Conservation (phyloP, 2,329 filamentous ascomycete genomes). For the Fragosphaeria purpurea region DNA sequence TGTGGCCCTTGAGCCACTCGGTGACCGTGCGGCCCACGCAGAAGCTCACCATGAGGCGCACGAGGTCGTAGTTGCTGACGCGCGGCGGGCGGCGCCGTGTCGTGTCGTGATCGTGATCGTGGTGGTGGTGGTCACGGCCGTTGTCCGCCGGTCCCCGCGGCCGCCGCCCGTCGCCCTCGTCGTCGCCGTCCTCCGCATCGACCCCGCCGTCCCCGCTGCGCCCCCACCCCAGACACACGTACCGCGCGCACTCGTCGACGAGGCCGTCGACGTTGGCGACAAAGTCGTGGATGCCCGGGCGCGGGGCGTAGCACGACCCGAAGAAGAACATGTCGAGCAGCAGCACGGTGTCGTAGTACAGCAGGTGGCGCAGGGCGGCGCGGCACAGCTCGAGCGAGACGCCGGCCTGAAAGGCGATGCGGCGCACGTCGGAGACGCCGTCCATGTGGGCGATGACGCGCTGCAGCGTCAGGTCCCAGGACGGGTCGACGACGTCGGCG, state of each 20-base stretch:
- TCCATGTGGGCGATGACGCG: conserved; percentile 80
- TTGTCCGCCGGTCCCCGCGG: not conserved
- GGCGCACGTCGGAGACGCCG: conserved; percentile 79
- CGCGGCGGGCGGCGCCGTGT: conserved; percentile 16
- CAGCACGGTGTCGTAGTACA: conserved; percentile 86
- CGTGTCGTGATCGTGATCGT: conserved; percentile 12
- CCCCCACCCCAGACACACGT: conserved; percentile 46
- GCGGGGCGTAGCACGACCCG: conserved; percentile 77
- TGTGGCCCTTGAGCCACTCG: conserved; percentile 74
- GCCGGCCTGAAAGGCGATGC: conserved; percentile 75
- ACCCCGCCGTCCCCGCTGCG: not conserved
- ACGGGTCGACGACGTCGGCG: conserved; percentile 51
- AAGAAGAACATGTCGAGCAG: conserved; percentile 96
- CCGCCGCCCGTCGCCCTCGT: conserved; percentile 3
- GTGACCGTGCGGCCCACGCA: conserved; percentile 73
- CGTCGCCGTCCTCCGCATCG: not conserved
- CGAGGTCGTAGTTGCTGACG: conserved; percentile 53
- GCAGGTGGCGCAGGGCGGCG: conserved; percentile 75
- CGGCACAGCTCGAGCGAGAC: conserved; percentile 80
- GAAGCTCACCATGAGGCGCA: conserved; percentile 79
- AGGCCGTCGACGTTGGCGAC: conserved; percentile 62
- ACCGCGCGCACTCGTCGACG: conserved; percentile 79
- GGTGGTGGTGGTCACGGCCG: not conserved
- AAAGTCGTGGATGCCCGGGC: conserved; percentile 68
- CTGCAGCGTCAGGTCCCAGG: conserved; percentile 67